These are phyloP conservation scores for Agaricales sp. DNA, from an alignment of 1,284 basidiomycete species.

Conservation along the genomic window DNA sequence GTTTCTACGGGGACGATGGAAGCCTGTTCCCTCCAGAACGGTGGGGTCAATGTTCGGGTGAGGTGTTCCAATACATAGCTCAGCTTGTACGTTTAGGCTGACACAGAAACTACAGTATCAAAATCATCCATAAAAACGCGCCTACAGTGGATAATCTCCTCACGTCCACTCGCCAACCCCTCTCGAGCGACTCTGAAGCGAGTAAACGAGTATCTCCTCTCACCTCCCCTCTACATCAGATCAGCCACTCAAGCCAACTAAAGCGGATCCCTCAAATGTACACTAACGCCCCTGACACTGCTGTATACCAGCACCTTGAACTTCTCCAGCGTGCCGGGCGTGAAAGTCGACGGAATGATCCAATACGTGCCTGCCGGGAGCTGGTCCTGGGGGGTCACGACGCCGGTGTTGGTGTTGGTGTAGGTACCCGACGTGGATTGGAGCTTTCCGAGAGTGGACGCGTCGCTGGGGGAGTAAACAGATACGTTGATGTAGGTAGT, in stretches of 20 bases:
- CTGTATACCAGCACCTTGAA: slow-evolving; percentile 63
- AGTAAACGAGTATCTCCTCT: slow-evolving; percentile 68
- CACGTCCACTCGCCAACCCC: slow-evolving; percentile 64
- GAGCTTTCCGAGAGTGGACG: slow-evolving; percentile 27
- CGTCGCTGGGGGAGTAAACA: slow-evolving; percentile 31
- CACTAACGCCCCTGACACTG: slow-evolving; percentile 17
- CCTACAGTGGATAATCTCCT: slow-evolving; percentile 74
- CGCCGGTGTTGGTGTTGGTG: slow-evolving; percentile 61
- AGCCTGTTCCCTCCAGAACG: slow-evolving; percentile 12
- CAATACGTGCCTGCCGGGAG: slow-evolving; percentile 58
- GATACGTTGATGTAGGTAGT: slow-evolving; percentile 48
- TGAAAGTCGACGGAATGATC: slow-evolving; percentile 66
- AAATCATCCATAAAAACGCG: slow-evolving; percentile 37
- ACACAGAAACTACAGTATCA: slow-evolving; percentile 36
- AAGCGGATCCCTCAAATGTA: slow-evolving; percentile 1
- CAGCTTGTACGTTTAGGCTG: slow-evolving; percentile 11
- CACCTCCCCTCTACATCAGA: slow-evolving; percentile 12
- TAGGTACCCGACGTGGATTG: slow-evolving; percentile 71
- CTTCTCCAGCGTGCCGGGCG: slow-evolving; percentile 39
- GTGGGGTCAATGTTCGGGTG: slow-evolving; percentile 12
- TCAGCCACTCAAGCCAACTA: background rate
- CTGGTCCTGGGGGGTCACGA: slow-evolving; percentile 42
- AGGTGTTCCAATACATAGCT: background rate
- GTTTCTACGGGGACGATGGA: slow-evolving; percentile 50
- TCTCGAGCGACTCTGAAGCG: slow-evolving; percentile 66